Evolutionary conservation across 495 filamentous ascomycete species (phyloP), one percentile per base, ranked within the genome.

Genomic region (Choiromyces venosus): DNA sequence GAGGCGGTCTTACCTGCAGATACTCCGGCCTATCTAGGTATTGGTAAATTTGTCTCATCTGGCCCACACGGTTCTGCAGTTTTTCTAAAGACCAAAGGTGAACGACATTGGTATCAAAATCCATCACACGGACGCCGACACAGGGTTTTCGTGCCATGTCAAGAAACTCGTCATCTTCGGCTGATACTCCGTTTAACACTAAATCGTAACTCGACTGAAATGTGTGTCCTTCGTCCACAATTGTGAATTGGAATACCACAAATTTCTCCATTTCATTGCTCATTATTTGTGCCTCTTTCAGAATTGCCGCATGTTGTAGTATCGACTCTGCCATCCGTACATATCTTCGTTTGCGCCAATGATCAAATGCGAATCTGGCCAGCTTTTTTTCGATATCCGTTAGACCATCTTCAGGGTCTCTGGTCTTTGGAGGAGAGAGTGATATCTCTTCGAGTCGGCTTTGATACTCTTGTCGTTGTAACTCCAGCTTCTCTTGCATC

Each of bases 231-330:
- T 91, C 85, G 74, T 96, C 93, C 37, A 98, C 88, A 71, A 98
- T 88, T 25, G 93, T 91, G 81, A 97, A 98, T 83, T 99, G 95
- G 83, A 99, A 99, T 42, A 94, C 91, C 21, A 97, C 91, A 75
- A 89, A 89, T 83, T 97, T 95, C 77, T 95, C 93, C 87, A 99
- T 92, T 74, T 93, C 93, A 73, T 97, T 93, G 83, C 96, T 97
- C 91, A 99, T 94, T 67, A 99, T 89, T 81, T 99, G 95, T 5
- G 94, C 96, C 82, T 99, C 95, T 82, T 99, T 99, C 56, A 98
- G 83, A 44, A 88, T 88, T 18, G 91, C 89, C 10, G 94, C 94
- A 82, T 96, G 88, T 76, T 96, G 92, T 36, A 99, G 82, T 38
- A 98, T 88, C 19, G 90, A 89, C 82, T 97, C 95, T n/a, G 94